A percentile compares a stretch with the other conserved stretches of the same genome.
Conservation (phyloP, 192 early-diverging fungal species). For the Linnemannia hyalina region DNA sequence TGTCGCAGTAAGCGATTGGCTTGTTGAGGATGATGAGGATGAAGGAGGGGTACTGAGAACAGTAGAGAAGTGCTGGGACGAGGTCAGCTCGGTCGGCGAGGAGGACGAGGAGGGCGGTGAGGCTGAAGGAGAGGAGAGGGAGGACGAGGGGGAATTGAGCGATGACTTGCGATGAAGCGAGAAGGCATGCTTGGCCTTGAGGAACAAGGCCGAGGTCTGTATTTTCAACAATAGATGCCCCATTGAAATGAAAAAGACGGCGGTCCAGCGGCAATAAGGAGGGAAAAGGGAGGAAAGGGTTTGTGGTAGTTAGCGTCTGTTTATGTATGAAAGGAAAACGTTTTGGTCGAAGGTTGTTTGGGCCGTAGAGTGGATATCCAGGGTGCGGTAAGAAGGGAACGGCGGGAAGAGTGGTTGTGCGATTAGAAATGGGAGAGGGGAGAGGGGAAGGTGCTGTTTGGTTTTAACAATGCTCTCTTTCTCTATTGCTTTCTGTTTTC, state of each 20-base stretch:
- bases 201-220: conserved; percentile 47
- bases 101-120: conserved; percentile 2
- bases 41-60: conserved; percentile 4
- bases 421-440: background rate
- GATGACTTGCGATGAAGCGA: conserved; percentile 43
- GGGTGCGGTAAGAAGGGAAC: too few species aligned
- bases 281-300: background rate
- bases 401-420: background rate
- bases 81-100: background rate
- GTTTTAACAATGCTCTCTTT: background rate
- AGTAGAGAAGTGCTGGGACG: background rate
- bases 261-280: too few species aligned
- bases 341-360: too few species aligned
- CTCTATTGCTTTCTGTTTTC: background rate
- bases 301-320: background rate
- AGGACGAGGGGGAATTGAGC: background rate
- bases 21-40: conserved; percentile 8
- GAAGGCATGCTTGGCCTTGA: conserved; percentile 53
- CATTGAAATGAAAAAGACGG: conserved; percentile 2
- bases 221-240: conserved; percentile 43
- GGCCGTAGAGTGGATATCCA: too few species aligned
- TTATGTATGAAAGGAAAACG: background rate
- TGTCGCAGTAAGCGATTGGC: background rate
- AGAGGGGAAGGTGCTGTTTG: background rate
- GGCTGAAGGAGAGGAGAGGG: conserved; percentile 8